Conservation (phyloP, 1,284 basidiomycete species). For the Gymnopus androsaceus region DNA sequence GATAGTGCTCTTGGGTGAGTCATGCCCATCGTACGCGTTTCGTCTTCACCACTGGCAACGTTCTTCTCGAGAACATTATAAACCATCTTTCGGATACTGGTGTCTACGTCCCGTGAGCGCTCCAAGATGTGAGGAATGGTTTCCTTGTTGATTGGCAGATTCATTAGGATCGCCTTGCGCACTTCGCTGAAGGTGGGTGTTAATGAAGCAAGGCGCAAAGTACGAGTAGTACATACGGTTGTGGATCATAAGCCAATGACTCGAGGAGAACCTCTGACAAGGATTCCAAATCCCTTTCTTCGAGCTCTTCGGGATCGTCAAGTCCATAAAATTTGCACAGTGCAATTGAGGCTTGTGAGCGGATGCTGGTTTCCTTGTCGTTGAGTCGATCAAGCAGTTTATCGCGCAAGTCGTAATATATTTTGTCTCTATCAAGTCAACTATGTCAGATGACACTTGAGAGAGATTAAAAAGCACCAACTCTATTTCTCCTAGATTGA, state of each 20-base stretch:
- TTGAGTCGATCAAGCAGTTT: conserved; percentile 75
- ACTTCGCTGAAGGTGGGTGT: conserved; percentile 66
- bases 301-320: conserved; percentile 66
- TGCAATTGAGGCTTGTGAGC: conserved; percentile 83
- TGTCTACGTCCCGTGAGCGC: conserved; percentile 85
- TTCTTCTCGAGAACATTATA: conserved; percentile 68
- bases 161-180: conserved; percentile 78
- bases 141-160: conserved; percentile 61
- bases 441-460: no score
- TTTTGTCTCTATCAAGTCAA: conserved; percentile 82
- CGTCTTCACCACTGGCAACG: conserved; percentile 19
- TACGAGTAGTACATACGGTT: conserved; percentile 63
- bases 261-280: conserved; percentile 66
- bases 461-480: neutral
- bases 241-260: conserved; percentile 72
- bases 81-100: conserved; percentile 77
- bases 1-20: conserved; percentile 69
- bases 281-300: conserved; percentile 50
- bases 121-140: conserved; percentile 74
- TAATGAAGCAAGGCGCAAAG: neutral
- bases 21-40: conserved; percentile 33
- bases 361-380: conserved; percentile 83
- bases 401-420: conserved; percentile 68
- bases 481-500: conserved; percentile 83
- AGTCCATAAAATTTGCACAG: conserved; percentile 79